Conservation (phyloP, 1,284 basidiomycete genomes). For the Cryptococcus hybrid region DNA sequence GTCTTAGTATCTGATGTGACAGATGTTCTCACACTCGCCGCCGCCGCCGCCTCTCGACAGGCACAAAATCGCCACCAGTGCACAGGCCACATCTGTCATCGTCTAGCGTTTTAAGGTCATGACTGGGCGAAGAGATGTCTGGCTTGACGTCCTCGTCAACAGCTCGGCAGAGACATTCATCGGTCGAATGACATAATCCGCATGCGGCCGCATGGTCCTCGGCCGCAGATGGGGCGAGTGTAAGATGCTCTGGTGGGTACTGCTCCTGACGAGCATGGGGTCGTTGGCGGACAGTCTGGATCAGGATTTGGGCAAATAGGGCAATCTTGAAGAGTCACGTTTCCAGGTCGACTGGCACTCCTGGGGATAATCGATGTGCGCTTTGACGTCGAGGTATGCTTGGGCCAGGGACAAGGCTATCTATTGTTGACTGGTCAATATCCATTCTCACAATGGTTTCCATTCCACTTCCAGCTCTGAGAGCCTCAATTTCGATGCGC, state of each 20-base stretch:
- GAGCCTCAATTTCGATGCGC: constrained; percentile 15
- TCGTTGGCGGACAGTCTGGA: constrained; percentile 47
- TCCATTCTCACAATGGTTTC: constrained; percentile 18
- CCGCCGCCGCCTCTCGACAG: constrained; percentile 26
- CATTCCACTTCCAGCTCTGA: constrained; percentile 15
- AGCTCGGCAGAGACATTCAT: constrained; percentile 39
- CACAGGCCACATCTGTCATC: constrained; percentile 39
- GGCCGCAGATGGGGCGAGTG: constrained; percentile 5
- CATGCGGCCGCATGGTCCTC: constrained; percentile 18
- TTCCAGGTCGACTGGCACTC: not conserved
- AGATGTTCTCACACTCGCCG: not conserved
- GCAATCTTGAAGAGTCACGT: constrained; percentile 19
- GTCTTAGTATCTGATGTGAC: not conserved
- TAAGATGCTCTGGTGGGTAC: constrained; percentile 9
- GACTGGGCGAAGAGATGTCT: constrained; percentile 21
- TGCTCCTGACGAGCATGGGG: constrained; percentile 2
- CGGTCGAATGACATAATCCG: constrained; percentile 38
- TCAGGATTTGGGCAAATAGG: constrained; percentile 49
- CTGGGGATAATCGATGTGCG: constrained; percentile 2
- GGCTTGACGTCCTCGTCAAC: constrained; percentile 35
- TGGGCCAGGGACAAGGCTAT: constrained; percentile 11
- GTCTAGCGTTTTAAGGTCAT: constrained; percentile 7
- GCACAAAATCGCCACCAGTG: constrained; percentile 41
- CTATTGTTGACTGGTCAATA: constrained; percentile 12
- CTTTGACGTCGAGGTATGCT: constrained; percentile 6